Conservation (phyloP, 495 filamentous ascomycete genomes). For the Neurospora sp. region DNA sequence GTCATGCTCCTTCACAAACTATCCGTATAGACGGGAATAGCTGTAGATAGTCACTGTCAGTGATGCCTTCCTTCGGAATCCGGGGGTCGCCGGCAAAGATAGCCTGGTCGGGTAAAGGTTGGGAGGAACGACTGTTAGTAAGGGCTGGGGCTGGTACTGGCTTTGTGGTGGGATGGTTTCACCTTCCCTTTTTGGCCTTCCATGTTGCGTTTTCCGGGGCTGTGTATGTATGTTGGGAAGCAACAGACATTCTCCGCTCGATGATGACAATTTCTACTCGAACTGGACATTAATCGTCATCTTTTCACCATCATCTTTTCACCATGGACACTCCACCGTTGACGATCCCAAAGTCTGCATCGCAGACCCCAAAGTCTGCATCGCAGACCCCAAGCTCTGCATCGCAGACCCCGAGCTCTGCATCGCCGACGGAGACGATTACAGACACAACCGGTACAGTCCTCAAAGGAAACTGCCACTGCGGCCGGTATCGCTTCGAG, state of each 20-base stretch:
- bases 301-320: background rate
- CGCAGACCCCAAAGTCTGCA: background rate
- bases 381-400: background rate
- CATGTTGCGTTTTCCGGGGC: background rate
- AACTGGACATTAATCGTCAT: background rate
- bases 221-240: background rate
- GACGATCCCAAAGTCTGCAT: background rate
- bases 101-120: background rate
- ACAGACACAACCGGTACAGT: background rate
- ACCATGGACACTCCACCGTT: background rate
- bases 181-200: background rate
- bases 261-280: background rate
- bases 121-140: background rate
- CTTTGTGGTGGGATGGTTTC: background rate
- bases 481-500: slow-evolving; percentile 19
- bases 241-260: background rate
- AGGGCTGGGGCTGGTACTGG: background rate
- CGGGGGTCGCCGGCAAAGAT: background rate
- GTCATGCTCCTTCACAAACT: background rate
- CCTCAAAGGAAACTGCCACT: slow-evolving; percentile 23
- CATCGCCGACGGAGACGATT: background rate
- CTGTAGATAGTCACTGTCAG: too few species aligned
- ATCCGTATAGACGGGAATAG: too few species aligned
- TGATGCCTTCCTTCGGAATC: background rate
- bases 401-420: background rate